Evolutionary conservation across 2,329 filamentous ascomycete genomes (phyloP), one percentile per base, ranked within the genome.

Genomic region (Cladophialophora yegresii): DNA sequence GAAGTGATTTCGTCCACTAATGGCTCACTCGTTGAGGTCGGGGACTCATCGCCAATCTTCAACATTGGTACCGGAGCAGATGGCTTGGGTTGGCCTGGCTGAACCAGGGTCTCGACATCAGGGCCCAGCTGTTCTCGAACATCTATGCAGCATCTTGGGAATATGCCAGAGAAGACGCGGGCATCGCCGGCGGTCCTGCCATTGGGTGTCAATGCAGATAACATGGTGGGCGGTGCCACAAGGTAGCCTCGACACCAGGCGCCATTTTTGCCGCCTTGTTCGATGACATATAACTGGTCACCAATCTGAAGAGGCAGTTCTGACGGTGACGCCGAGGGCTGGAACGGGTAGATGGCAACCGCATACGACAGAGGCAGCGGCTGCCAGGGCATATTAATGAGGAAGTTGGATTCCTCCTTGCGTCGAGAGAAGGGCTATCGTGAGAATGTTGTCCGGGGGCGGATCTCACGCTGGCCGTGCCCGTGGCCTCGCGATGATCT

Each of bases 271-370:
- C 92, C 89, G 45, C 93, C 96, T 79, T 98, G 92, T 79, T 98
- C 93, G 75, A 99, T 97, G 71, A 99, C 96, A 80, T 99, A 99
- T 69, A 99, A 83, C 79, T 99, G 95, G 84, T 99, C 95, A 76
- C 95, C 95, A 69, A 99, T 91, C 78, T 99, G 93, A 76, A 99
- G 89, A 9, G 96, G 95, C 22, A 99, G 87, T 78, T 99, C 95
- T 76, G 92, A 91, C 60, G 92, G 87, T 70, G 89, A 89, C 28
- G 68, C 57, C 65, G 90, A 89, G 66, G 95, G 91, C 72, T 90
- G 85, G 80, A 99, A 99, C 43, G 95, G 95, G 77, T 93, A 96
- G 71, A 89, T 93, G 82, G 93, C 95, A 78, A 99, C 91, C 72
- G 93, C 96, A 83, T 98, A 99, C 75, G 93, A 95, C 82, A 99